These are phyloP conservation scores for Venturia effusa DNA, from an alignment of 2,329 filamentous ascomycete species.

Conservation along the genomic window DNA sequence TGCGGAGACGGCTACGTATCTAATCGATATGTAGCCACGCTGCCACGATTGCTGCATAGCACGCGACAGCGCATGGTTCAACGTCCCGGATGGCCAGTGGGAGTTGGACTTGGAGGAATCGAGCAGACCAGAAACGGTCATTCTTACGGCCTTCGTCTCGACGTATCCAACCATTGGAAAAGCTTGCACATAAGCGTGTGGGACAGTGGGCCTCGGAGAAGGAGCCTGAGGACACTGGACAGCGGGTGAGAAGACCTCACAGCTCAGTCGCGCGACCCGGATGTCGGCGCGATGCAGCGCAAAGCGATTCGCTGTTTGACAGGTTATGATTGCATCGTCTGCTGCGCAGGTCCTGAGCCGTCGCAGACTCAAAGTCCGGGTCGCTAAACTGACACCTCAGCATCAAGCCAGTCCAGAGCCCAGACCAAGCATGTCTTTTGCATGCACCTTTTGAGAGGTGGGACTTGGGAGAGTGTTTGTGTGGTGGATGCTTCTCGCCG, in stretches of 20 bases:
- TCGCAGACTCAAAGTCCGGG: not conserved
- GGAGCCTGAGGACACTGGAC: not conserved
- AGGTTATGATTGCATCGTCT: not conserved
- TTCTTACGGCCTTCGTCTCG: not conserved
- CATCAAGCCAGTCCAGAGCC: not conserved
- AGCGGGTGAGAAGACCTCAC: not conserved
- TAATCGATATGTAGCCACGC: not conserved
- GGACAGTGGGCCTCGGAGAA: not conserved
- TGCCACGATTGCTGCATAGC: too few species aligned
- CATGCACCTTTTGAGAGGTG: not conserved
- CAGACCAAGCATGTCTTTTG: not conserved
- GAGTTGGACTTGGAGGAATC: not conserved
- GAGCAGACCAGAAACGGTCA: not conserved
- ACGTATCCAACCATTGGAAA: not conserved
- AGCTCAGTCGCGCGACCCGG: not conserved
- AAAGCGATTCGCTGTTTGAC: not conserved
- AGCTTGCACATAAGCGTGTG: conserved; percentile 4
- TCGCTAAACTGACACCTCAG: not conserved
- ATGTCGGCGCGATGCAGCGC: not conserved
- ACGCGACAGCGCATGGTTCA: not conserved
- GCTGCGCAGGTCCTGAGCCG: not conserved
- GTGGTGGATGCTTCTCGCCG: not conserved
- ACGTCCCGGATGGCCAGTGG: not conserved
- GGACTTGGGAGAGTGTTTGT: not conserved
- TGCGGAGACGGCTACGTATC: conserved; percentile 1